Evolutionary conservation across 768 basidiomycete genomes (phyloP).

Genomic region (Tylopilus cervinicoccineus): DNA sequence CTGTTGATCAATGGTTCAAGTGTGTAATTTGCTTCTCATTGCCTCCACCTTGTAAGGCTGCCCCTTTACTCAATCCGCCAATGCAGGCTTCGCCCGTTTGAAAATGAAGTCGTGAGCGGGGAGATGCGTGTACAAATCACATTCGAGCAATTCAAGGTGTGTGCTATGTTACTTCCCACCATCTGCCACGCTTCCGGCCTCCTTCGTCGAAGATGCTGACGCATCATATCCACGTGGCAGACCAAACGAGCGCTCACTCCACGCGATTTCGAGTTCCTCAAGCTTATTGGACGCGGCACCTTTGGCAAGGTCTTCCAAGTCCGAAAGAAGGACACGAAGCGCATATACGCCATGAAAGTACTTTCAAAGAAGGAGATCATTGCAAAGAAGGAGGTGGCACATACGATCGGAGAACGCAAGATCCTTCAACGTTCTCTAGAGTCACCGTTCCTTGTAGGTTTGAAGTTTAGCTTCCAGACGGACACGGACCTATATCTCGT

Average conservation of each 20-base stretch:
- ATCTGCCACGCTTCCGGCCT: slow-evolving; percentile 20
- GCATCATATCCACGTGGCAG: slow-evolving; percentile 37
- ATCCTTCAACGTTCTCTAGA: slow-evolving; percentile 92
- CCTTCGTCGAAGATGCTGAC: slow-evolving; percentile 18
- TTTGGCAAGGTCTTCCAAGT: slow-evolving; percentile 99
- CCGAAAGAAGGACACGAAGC: slow-evolving; percentile 94
- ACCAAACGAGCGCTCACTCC: slow-evolving; percentile 86
- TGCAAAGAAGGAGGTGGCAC: slow-evolving; percentile 98
- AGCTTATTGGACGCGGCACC: slow-evolving; percentile 96
- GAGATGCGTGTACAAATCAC: slow-evolving; percentile 95
- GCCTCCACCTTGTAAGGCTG: slow-evolving; percentile 7
- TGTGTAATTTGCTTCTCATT: slow-evolving; percentile 41
- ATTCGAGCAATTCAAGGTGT: slow-evolving; percentile 86
- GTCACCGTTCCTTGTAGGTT: slow-evolving; percentile 94
- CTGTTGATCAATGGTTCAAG: slow-evolving; percentile 97
- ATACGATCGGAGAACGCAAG: slow-evolving; percentile 99
- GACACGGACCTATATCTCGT: slow-evolving; percentile 93
- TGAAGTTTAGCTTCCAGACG: slow-evolving; percentile 98
- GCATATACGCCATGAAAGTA: slow-evolving; percentile 99
- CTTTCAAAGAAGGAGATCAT: slow-evolving; percentile 98
- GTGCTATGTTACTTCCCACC: slow-evolving; percentile 22
- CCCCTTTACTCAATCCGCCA: slow-evolving; percentile 13
- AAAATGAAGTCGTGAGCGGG: slow-evolving; percentile 81
- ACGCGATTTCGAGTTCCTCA: slow-evolving; percentile 96
- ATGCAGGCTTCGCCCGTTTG: slow-evolving; percentile 65